Evolutionary conservation across 164 flowering plant genomes (phyloP).

Genomic region (Stephania cephalantha): DNA sequence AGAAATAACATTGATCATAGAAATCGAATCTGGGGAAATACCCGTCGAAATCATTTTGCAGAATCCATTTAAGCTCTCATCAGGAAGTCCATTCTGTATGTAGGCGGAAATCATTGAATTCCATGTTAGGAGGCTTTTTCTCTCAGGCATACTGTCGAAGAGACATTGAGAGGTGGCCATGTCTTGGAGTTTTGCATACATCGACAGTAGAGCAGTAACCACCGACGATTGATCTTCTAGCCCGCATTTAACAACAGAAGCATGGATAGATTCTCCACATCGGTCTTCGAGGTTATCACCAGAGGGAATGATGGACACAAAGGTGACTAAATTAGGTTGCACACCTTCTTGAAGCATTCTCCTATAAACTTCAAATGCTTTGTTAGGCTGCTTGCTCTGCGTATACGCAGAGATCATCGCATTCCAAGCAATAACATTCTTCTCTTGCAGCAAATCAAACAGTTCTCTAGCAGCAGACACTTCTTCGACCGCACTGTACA

Average conservation of each 20-base stretch:
- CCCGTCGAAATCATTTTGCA: constrained; percentile 36
- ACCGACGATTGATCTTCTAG: constrained; percentile 16
- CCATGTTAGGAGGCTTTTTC: constrained; percentile 18
- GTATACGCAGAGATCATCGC: constrained; percentile 24
- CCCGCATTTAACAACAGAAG: constrained; percentile 20
- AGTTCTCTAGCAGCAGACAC: constrained; percentile 10
- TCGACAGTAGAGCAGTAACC: constrained; percentile 18
- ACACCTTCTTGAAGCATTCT: constrained; percentile 12
- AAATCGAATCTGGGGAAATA: constrained; percentile 33
- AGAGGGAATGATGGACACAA: constrained; percentile 19
- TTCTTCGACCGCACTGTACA: constrained; percentile 16
- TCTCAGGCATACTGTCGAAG: constrained; percentile 13
- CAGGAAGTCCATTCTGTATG: constrained; percentile 19
- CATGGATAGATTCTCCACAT: constrained; percentile 22
- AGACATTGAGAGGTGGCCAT: constrained; percentile 12
- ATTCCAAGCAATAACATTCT: constrained; percentile 22
- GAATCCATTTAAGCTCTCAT: constrained; percentile 28
- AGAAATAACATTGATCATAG: constrained; percentile 39
- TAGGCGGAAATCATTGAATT: constrained; percentile 19
- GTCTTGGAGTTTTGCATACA: constrained; percentile 21
- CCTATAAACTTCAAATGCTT: constrained; percentile 20
- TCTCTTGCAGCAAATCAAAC: constrained; percentile 13
- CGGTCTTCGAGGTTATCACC: constrained; percentile 12
- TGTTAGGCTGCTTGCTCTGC: constrained; percentile 10
- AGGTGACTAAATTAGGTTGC: constrained; percentile 18